A percentile compares a stretch with the other conserved stretches of the same genome.
Conservation (phyloP, 768 basidiomycete species). For the Xerocomellus intermedius region DNA sequence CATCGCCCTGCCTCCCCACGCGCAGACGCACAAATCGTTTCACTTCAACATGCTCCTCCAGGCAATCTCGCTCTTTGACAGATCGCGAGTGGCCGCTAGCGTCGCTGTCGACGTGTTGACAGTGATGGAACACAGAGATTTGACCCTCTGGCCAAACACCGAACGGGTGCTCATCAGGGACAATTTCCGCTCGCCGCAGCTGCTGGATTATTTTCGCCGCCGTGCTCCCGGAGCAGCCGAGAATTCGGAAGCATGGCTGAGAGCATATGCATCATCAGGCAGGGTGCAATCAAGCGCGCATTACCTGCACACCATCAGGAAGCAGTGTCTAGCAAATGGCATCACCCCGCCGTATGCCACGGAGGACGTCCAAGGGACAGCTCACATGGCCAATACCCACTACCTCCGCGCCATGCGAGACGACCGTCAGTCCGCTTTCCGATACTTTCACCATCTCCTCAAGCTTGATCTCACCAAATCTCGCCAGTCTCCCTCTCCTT, state of each 20-base stretch:
- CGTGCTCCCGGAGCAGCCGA: neutral
- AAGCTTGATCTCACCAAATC: conserved; percentile 21
- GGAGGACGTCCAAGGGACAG: conserved; percentile 16
- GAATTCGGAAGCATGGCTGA: conserved; percentile 20
- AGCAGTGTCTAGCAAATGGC: conserved; percentile 19
- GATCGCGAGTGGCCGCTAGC: conserved; percentile 39
- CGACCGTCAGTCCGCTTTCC: conserved; percentile 45
- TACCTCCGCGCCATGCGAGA: conserved; percentile 41
- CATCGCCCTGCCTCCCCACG: conserved; percentile 28
- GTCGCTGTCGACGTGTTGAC: conserved; percentile 42
- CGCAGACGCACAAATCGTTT: conserved; percentile 23
- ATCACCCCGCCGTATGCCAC: conserved; percentile 23
- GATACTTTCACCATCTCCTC: conserved; percentile 44
- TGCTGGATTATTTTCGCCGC: conserved; percentile 45
- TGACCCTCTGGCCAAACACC: conserved; percentile 41
- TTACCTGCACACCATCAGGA: conserved; percentile 42
- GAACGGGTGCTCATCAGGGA: conserved; percentile 48
- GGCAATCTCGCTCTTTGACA: conserved; percentile 45
- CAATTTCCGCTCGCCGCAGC: conserved; percentile 48
- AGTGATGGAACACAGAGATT: conserved; percentile 46
- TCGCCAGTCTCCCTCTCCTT: conserved; percentile 2
- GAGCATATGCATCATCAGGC: conserved; percentile 18
- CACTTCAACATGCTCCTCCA: conserved; percentile 55
- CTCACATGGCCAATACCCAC: conserved; percentile 41
- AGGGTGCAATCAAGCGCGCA: conserved; percentile 40